These are phyloP conservation scores for Plectranthus barbatus DNA, from an alignment of 257 asterid species.

Conservation along the genomic window DNA sequence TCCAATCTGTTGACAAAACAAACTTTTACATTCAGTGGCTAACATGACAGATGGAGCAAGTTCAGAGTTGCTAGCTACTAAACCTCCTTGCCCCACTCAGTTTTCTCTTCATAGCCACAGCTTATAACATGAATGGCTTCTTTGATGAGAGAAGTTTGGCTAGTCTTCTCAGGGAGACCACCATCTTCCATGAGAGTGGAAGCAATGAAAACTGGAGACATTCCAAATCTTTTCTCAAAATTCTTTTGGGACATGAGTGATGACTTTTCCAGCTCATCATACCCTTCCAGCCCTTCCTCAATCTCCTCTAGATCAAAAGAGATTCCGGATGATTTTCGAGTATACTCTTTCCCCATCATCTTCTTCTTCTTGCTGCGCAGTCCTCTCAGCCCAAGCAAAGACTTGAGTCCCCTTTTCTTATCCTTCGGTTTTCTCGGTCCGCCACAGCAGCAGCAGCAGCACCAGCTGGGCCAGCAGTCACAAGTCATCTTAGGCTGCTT, in stretches of 20 bases:
- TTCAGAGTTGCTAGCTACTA: too few species aligned
- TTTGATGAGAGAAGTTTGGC: conserved; percentile 46
- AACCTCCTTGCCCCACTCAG: conserved; percentile 92
- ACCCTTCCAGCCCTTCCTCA: conserved; percentile 83
- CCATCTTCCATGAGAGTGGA: conserved; percentile 78
- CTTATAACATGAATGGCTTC: conserved; percentile 88
- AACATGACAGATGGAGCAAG: too few species aligned
- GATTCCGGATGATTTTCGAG: conserved; percentile 34
- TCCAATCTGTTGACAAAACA: conserved; percentile 49
- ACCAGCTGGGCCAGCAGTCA: conserved; percentile 22
- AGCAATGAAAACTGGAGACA: conserved; percentile 66
- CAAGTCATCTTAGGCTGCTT: conserved; percentile 20
- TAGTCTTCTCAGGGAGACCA: conserved; percentile 71
- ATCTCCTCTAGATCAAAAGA: conserved; percentile 72
- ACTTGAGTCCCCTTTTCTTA: conserved; percentile 56
- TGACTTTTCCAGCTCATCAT: conserved; percentile 75
- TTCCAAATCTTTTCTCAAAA: conserved; percentile 72
- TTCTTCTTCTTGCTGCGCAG: conserved; percentile 19
- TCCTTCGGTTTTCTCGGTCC: conserved; percentile 59
- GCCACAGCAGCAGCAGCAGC: conserved; percentile 57
- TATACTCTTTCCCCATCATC: conserved; percentile 21
- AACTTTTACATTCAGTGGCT: too few species aligned
- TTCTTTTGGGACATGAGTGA: conserved; percentile 81
- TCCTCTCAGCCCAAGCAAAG: conserved; percentile 54
- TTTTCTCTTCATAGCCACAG: conserved; percentile 85